phyloP scores from a whole-genome alignment of 2,329 filamentous ascomycete genomes.

The Neonectria punicea region DNA sequence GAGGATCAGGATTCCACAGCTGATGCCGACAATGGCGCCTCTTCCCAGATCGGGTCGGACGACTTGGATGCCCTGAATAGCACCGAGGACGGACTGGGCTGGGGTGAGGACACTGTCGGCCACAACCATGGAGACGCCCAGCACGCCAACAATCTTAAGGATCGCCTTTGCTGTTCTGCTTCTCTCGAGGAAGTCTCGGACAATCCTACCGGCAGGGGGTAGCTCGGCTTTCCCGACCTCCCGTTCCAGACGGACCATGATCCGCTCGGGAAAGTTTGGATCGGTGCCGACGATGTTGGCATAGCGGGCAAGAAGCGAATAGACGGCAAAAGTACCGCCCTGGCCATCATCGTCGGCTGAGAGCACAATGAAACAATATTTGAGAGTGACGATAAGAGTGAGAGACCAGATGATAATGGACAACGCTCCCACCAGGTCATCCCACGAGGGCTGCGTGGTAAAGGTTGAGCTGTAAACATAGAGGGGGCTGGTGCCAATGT shows the following conservation, averaged over 20 bases:
- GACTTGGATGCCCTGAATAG: constrained; percentile 72
- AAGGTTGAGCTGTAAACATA: constrained; percentile 80
- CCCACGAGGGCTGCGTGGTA: constrained; percentile 61
- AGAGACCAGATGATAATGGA: constrained; percentile 77
- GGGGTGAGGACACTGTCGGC: constrained; percentile 74
- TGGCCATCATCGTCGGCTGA: constrained; percentile 77
- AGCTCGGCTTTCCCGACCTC: constrained; percentile 66
- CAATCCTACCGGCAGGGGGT: constrained; percentile 58
- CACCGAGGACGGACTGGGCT: constrained; percentile 76
- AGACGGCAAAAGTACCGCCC: constrained; percentile 75
- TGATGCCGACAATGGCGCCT: constrained; percentile 69
- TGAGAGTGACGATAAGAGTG: constrained; percentile 75
- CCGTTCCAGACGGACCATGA: constrained; percentile 68
- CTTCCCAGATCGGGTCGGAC: constrained; percentile 65
- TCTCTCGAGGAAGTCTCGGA: constrained; percentile 68
- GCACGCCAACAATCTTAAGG: constrained; percentile 70
- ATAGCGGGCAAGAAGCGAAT: constrained; percentile 70
- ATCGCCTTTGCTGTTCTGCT: constrained; percentile 61
- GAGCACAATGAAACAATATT: constrained; percentile 74
- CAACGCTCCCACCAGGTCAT: constrained; percentile 71
- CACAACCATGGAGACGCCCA: constrained; percentile 76
- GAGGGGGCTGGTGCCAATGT: constrained; percentile 74
- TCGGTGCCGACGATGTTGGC: constrained; percentile 69
- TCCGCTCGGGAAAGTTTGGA: constrained; percentile 59
- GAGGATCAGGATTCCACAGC: constrained; percentile 71